Conservation (phyloP, 805 yeast species). For the Metschnikowia orientalis region DNA sequence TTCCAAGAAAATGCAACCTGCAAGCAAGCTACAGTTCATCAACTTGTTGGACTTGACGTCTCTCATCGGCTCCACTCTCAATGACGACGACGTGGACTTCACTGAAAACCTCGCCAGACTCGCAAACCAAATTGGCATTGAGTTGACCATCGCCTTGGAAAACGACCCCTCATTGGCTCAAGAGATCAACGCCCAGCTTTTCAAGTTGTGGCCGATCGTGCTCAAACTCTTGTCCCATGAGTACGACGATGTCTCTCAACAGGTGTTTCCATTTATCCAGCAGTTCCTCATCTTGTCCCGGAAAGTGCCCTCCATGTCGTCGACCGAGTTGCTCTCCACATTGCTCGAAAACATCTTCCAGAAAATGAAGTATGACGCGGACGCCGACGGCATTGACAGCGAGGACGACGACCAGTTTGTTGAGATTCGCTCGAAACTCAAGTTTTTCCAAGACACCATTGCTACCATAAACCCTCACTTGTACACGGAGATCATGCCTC, state of each 20-base stretch:
- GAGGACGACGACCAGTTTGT: slow-evolving; percentile 59
- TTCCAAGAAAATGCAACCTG: slow-evolving; percentile 73
- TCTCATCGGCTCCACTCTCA: slow-evolving; percentile 39
- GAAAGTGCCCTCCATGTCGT: slow-evolving; percentile 40
- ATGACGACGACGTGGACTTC: slow-evolving; percentile 57
- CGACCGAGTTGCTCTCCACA: slow-evolving; percentile 52
- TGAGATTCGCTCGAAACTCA: slow-evolving; percentile 72
- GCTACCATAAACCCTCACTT: slow-evolving; percentile 53
- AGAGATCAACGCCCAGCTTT: slow-evolving; percentile 37
- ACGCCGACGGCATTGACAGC: slow-evolving; percentile 51
- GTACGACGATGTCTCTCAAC: slow-evolving; percentile 82
- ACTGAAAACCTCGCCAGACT: slow-evolving; percentile 73
- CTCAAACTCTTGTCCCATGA: slow-evolving; percentile 72
- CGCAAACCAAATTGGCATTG: slow-evolving; percentile 68
- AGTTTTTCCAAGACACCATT: slow-evolving; percentile 80
- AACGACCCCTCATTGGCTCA: slow-evolving; percentile 41
- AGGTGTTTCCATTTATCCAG: slow-evolving; percentile 76
- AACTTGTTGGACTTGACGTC: slow-evolving; percentile 63
- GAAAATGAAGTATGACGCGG: slow-evolving; percentile 78
- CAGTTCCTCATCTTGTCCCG: slow-evolving; percentile 68
- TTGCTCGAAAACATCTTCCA: slow-evolving; percentile 65
- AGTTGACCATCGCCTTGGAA: slow-evolving; percentile 62
- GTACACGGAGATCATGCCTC: slow-evolving; percentile 55
- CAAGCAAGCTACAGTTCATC: slow-evolving; percentile 64
- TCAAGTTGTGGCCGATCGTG: slow-evolving; percentile 66